phyloP scores from a whole-genome alignment of 2,329 filamentous ascomycete species.

The Phaeoacremonium minimum region DNA sequence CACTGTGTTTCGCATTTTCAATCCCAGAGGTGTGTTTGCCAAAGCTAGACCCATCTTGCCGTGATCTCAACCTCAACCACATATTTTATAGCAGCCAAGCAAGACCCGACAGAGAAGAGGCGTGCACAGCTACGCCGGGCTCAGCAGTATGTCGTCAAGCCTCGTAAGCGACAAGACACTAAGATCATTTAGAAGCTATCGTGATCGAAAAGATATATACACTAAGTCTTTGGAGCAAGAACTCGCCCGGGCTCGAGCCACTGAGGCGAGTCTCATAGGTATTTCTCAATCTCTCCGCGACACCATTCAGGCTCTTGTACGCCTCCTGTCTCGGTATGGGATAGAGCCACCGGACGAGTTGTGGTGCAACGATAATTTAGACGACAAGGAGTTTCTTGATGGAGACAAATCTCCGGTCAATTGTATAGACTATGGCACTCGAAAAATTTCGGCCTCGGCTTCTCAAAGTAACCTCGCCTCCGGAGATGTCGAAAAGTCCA shows the following conservation, averaged over 20 bases:
- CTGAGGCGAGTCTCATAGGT: constrained; percentile 14
- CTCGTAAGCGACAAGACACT: not conserved
- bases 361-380: not conserved
- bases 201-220: constrained; percentile 22
- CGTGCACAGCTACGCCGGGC: constrained; percentile 20
- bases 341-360: constrained; percentile 5
- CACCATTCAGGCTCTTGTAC: constrained; percentile 11
- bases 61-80: constrained; percentile 1
- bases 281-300: constrained; percentile 12
- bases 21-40: constrained; percentile 18
- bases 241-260: constrained; percentile 10
- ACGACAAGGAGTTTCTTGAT: not conserved
- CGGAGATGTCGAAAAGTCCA: not conserved
- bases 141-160: constrained; percentile 14
- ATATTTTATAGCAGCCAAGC: constrained; percentile 13
- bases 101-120: constrained; percentile 18
- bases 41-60: not conserved
- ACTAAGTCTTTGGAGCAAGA: constrained; percentile 20
- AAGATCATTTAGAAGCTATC: constrained; percentile 16
- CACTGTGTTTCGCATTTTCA: constrained; percentile 27
- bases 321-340: constrained; percentile 11
- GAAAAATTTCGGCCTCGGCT: not conserved
- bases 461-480: not conserved
- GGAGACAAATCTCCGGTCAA: not conserved
- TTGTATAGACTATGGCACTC: not conserved